Evolutionary conservation across 176 grass and related monocot genomes (phyloP), one percentile per base, ranked within the genome.

Genomic region (Sorghum bicolor): DNA sequence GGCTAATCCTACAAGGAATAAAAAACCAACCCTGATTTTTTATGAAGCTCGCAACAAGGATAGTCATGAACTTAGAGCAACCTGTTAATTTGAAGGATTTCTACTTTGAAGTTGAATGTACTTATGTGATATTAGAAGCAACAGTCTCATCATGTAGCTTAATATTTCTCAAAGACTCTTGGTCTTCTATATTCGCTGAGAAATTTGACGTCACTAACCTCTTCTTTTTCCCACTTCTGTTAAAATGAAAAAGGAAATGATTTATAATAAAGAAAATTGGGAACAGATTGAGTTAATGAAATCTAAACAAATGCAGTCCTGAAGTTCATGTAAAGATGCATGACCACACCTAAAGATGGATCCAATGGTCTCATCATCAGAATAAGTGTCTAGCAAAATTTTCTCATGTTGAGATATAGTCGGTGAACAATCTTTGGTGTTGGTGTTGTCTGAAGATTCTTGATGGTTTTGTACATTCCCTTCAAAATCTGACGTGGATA

Each of bases 261-360:
- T 8, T 80, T 36, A 9, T 17, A 37, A 13, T 26, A 67, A 86
- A 64, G 38, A 53, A 66, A 36, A 41, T 33, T 58, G 15, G 47
- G 5, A 25, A 45, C 37, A 82, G 45, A 69, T 29, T 69, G 24
- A 40, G 8, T 80, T 37, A 83, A 67, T 30, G 31, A 62, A 39
- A 0, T 10, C 20, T 58, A 19, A 67, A 78, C 31, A 32, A 83
- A 38, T 30, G 36, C 33, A 61, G 77, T n/a, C n/a, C 8, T 64
- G 38, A 14, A 79, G 38, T 48, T 61, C 25, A 83, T 73, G 65
- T 47, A 62, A 67, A 89, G 52, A 45, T 52, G 67, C 77, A 73
- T 70, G 53, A 40, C 61, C 72, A 81, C 66, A 97, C 95, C 93
- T 86, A 83, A 83, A 22, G 77, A 97, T 73, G 73, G 88, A 83